Conservation (phyloP, 2,329 filamentous ascomycete species). For the Xylaria sp. region DNA sequence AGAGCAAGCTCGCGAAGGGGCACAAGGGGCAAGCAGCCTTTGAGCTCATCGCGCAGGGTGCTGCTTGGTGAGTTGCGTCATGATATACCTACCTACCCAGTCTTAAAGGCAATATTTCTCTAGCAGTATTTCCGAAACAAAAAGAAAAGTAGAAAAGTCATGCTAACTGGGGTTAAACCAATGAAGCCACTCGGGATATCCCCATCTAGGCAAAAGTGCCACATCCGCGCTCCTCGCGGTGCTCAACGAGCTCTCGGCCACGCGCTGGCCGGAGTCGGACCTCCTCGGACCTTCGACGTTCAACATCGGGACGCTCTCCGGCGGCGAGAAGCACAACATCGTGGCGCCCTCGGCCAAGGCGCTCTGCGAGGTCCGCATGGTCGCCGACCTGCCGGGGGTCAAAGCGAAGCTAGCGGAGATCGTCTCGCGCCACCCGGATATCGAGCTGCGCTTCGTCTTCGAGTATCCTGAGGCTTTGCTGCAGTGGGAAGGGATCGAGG, state of each 20-base stretch:
- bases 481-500: constrained; percentile 54
- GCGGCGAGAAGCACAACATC: constrained; percentile 55
- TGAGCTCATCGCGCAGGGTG: constrained; percentile 47
- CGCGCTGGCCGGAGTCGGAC: constrained; percentile 50
- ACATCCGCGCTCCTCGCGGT: constrained; percentile 49
- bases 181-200: constrained; percentile 52
- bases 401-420: constrained; percentile 50
- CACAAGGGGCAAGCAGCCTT: constrained; percentile 60
- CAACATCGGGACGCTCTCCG: constrained; percentile 53
- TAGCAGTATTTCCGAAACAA: too few species aligned
- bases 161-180: background rate
- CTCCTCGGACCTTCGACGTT: constrained; percentile 55
- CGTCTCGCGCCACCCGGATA: constrained; percentile 49
- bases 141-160: background rate
- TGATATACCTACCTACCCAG: background rate
- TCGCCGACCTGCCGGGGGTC: constrained; percentile 51
- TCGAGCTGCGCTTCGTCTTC: constrained; percentile 51
- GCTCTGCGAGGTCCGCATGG: constrained; percentile 55
- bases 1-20: constrained; percentile 62
- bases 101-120: too few species aligned
- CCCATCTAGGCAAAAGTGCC: constrained; percentile 51
- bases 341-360: constrained; percentile 53
- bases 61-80: constrained; percentile 39
- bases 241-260: constrained; percentile 49
- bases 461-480: constrained; percentile 54